phyloP scores from a whole-genome alignment of 129 eudicot species.

The Mikania micrantha region DNA sequence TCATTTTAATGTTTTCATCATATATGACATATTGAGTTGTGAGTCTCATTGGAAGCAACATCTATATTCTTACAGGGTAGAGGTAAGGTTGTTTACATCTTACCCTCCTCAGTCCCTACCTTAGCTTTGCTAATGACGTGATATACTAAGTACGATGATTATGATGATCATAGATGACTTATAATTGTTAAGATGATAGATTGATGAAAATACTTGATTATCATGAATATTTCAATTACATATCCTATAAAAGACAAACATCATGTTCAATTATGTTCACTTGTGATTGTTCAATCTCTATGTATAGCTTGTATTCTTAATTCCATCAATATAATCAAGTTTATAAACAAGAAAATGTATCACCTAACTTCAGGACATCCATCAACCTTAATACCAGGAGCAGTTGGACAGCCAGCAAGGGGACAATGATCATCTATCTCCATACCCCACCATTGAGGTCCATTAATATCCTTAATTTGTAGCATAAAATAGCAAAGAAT shows the following conservation, averaged over 20 bases:
- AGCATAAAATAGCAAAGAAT: constrained; percentile 52
- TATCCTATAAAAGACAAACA: background rate
- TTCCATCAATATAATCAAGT: background rate
- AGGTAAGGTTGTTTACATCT: too few relatives aligned
- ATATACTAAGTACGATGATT: too few relatives aligned
- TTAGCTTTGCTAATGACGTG: too few relatives aligned
- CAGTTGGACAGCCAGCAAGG: constrained; percentile 65
- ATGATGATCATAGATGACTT: background rate
- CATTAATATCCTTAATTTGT: constrained; percentile 47
- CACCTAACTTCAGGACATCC: constrained; percentile 49
- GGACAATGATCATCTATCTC: constrained; percentile 65
- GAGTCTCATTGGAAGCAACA: too few relatives aligned
- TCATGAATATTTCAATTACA: background rate
- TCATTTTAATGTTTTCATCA: too few relatives aligned
- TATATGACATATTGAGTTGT: too few relatives aligned
- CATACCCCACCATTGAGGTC: constrained; percentile 79
- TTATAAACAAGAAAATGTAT: background rate
- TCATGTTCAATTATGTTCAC: constrained; percentile 8
- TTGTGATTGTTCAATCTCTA: background rate
- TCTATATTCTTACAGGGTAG: too few relatives aligned
- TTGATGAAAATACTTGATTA: background rate
- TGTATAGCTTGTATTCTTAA: background rate
- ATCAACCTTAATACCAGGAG: constrained; percentile 45
- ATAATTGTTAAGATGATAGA: background rate
- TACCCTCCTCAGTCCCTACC: too few relatives aligned